Base-by-base conservation (phyloP, 192 early-diverging fungal species). In the Coemansia asiatica region DNA sequence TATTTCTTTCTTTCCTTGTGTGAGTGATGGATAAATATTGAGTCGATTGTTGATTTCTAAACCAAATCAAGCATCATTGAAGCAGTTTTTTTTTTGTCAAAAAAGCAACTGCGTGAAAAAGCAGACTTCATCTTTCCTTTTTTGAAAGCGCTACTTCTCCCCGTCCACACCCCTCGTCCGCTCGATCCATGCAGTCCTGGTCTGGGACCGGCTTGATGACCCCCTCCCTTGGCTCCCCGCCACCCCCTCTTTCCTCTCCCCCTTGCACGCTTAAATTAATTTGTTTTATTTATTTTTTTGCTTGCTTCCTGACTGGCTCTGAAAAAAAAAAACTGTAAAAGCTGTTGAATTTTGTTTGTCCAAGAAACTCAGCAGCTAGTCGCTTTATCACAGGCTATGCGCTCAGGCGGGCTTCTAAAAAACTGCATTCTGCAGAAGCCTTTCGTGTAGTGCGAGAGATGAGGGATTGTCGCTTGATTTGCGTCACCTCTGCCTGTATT, bases 321-420 rank as follows among this genome's bases (percentile, higher is more conserved):
- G n/a, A n/a, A n/a, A n/a, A n/a, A n/a, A n/a, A n/a, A n/a, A n/a
- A n/a, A n/a, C n/a, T n/a, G n/a, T n/a, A n/a, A n/a, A n/a, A n/a
- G 23, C 18, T n/a, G 33, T 26, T 23, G 25, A 29, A 50, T 59
- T n/a, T n/a, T 59, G 56, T 40, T 56, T 56, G 28, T 5, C 33
- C 47, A 50, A 59, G 64, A 9, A 9, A 2, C 16, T 26, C 26
- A n/a, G 55, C 22, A 19, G 56, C 66, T 59, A 68, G 61, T 48
- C 38, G 60, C 25, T 38, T 18, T 15, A 49, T 18, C 53, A 9
- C 27, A 55, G 27, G 29, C 28, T 15, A n/a, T n/a, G 40, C 36
- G 21, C 29, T 15, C 49, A 60, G 35, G 64, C 64, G 70, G 70
- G 70, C 70, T 66, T 72, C 66, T 28, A 72, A 72, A 72, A 72